These are phyloP conservation scores for Arbutus unedo DNA, from an alignment of 148 eudicot species.

Conservation along the genomic window DNA sequence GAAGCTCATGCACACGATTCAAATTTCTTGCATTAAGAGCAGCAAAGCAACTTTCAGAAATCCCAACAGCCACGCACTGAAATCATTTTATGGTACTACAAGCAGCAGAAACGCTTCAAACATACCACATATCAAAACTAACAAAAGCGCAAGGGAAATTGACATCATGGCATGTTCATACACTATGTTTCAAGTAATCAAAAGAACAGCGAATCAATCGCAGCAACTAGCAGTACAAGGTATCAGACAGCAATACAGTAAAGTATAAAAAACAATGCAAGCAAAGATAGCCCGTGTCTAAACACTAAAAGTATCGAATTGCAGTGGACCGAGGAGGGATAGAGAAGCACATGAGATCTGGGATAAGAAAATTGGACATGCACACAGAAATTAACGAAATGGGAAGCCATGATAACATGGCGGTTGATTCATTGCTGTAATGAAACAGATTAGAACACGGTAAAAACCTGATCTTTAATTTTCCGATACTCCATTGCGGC, in stretches of 20 bases:
- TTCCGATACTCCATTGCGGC: constrained; percentile 69
- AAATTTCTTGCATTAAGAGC: background rate
- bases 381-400: background rate
- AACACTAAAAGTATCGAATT: background rate
- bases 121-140: background rate
- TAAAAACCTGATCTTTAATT: constrained; percentile 67
- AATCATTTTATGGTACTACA: too few relatives aligned
- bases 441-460: background rate
- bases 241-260: background rate
- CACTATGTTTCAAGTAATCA: background rate
- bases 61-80: background rate
- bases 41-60: too few relatives aligned
- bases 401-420: background rate
- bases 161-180: background rate
- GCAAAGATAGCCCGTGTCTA: background rate
- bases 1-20: background rate
- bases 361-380: background rate
- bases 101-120: background rate
- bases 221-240: background rate
- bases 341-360: background rate
- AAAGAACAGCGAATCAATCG: background rate
- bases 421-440: background rate
- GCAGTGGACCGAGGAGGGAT: background rate
- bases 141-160: background rate
- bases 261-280: too few relatives aligned